phyloP scores from a whole-genome alignment of 1,284 basidiomycete species.

The Melampsora larici-populina region DNA sequence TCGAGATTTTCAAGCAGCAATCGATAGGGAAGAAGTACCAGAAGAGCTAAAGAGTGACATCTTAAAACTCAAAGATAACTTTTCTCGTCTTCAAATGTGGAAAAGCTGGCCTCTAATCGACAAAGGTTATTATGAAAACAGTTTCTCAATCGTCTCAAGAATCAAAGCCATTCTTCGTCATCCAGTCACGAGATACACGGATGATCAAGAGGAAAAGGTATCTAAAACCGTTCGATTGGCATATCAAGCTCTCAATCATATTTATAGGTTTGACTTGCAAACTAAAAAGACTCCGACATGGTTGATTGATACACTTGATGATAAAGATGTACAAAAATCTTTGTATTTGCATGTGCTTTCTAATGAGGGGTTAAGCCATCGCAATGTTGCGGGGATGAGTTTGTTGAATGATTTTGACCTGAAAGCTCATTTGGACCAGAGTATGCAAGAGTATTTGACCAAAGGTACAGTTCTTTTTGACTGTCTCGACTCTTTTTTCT shows the following conservation, averaged over 20 bases:
- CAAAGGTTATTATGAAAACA: neutral
- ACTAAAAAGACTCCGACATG: neutral
- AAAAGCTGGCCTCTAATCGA: neutral
- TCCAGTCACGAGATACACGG: neutral
- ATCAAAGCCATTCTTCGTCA: neutral
- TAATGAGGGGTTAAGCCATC: slow-evolving; percentile 1
- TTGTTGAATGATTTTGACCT: neutral
- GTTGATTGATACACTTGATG: neutral
- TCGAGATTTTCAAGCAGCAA: neutral
- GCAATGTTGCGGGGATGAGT: neutral
- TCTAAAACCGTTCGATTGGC: neutral
- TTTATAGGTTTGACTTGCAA: slow-evolving; percentile 2
- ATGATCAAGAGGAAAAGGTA: neutral
- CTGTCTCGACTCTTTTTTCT: neutral
- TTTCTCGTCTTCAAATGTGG: neutral
- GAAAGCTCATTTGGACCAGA: neutral
- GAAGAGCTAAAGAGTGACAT: neutral
- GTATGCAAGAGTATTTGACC: neutral
- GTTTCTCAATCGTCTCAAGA: neutral
- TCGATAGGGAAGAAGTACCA: slow-evolving; percentile 3
- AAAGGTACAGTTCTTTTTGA: neutral
- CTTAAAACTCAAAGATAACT: neutral
- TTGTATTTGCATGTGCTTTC: neutral
- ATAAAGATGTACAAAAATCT: neutral
- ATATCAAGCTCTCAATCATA: neutral